phyloP scores from a whole-genome alignment of 768 basidiomycete species.

The Mycena crocata region DNA sequence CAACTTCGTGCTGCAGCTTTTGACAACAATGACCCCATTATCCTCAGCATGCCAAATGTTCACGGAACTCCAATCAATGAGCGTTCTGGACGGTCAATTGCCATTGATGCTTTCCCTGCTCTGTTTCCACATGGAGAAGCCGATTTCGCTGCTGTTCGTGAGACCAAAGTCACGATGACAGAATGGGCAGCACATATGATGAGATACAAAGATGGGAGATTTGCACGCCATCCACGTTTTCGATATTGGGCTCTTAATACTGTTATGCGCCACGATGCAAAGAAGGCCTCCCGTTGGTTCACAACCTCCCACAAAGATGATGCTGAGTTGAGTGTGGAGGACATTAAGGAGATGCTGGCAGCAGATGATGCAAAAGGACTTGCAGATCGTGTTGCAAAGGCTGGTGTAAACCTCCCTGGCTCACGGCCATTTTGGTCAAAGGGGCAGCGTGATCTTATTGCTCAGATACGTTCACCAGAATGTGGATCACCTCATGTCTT shows the following conservation, averaged over 20 bases:
- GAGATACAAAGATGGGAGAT: slow-evolving; percentile 33
- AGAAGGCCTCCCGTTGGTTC: slow-evolving; percentile 26
- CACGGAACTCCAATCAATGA: slow-evolving; percentile 30
- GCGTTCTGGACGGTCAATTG: slow-evolving; percentile 13
- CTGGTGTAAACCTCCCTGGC: slow-evolving; percentile 35
- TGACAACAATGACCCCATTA: slow-evolving; percentile 6
- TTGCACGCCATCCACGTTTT: slow-evolving; percentile 37
- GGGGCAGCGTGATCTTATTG: slow-evolving; percentile 19
- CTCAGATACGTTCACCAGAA: slow-evolving; percentile 35
- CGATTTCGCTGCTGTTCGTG: slow-evolving; percentile 26
- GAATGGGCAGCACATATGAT: slow-evolving; percentile 37
- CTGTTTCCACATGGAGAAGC: slow-evolving; percentile 37
- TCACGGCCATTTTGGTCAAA: slow-evolving; percentile 39
- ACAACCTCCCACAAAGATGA: slow-evolving; percentile 32
- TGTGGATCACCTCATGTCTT: slow-evolving; percentile 40
- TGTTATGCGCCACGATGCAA: slow-evolving; percentile 16
- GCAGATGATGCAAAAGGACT: slow-evolving; percentile 28
- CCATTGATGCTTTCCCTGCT: slow-evolving; percentile 39
- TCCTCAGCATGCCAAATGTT: slow-evolving; percentile 27
- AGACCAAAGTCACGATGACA: slow-evolving; percentile 24
- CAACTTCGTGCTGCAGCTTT: slow-evolving; percentile 30
- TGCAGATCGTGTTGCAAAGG: slow-evolving; percentile 30
- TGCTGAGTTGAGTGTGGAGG: slow-evolving; percentile 20
- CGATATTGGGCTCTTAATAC: slow-evolving; percentile 38
- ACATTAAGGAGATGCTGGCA: slow-evolving; percentile 33